Percentiles rank a stretch among this genome's conserved stretches.
Evolutionary conservation across 2,329 filamentous ascomycete species (phyloP).

Genomic region (Colletotrichum liaoningense): DNA sequence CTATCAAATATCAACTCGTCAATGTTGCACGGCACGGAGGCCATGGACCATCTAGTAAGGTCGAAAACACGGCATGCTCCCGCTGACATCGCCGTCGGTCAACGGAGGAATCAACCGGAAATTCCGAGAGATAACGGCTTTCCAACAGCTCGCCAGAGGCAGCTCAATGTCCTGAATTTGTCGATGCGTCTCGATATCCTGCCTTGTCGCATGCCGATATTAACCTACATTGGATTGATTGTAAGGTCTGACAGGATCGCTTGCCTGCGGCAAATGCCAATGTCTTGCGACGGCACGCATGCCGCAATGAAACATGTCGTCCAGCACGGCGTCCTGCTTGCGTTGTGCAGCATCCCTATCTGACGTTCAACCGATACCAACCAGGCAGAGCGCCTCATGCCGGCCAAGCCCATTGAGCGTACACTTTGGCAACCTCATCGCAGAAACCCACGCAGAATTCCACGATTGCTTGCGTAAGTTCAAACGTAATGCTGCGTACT

Average conservation of each 20-base stretch:
- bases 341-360: slow-evolving; percentile 26
- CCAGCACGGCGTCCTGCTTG: background rate
- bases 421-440: slow-evolving; percentile 22
- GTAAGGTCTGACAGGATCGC: slow-evolving; percentile 4
- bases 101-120: background rate
- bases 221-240: background rate
- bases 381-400: slow-evolving; percentile 15
- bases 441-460: slow-evolving; percentile 13
- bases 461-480: slow-evolving; percentile 33
- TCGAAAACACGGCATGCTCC: background rate
- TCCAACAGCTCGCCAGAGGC: background rate
- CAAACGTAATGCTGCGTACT: slow-evolving; percentile 20
- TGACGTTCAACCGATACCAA: slow-evolving; percentile 21
- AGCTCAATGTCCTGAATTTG: background rate
- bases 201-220: slow-evolving; percentile 4
- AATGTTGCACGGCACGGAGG: background rate
- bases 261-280: slow-evolving; percentile 4
- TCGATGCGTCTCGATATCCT: background rate
- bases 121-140: slow-evolving; percentile 4
- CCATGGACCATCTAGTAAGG: background rate
- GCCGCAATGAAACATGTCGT: background rate
- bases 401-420: slow-evolving; percentile 22
- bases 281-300: slow-evolving; percentile 18
- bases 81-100: background rate
- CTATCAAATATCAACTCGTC: slow-evolving; percentile 20